phyloP scores from a whole-genome alignment of 2,329 filamentous ascomycete genomes.

The Albifimbria verrucaria region DNA sequence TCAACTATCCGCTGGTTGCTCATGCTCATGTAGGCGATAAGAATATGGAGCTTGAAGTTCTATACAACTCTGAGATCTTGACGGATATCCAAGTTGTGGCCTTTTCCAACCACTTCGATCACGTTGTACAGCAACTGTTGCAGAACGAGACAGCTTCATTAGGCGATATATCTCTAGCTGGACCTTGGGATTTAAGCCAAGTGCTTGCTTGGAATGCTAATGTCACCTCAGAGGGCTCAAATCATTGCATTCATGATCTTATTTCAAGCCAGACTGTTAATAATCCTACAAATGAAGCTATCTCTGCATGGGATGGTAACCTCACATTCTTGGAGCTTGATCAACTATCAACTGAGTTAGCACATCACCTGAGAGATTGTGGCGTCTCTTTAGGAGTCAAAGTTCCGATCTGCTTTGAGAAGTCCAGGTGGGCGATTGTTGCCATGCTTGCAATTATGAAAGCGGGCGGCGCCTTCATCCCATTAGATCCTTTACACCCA shows the following conservation, averaged over 20 bases:
- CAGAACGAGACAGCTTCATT: background rate
- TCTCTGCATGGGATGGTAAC: background rate
- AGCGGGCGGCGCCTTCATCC: background rate
- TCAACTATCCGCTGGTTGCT: background rate
- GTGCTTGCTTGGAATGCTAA: background rate
- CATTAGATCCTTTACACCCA: background rate
- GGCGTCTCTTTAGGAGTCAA: background rate
- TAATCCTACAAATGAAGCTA: background rate
- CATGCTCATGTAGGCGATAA: background rate
- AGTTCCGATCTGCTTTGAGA: conserved; percentile 1
- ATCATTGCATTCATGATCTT: background rate
- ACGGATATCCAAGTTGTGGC: background rate
- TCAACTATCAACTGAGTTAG: too few species aligned
- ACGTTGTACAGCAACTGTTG: background rate
- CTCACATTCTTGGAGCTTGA: background rate
- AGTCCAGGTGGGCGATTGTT: background rate
- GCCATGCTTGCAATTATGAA: background rate
- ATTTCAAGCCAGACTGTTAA: background rate
- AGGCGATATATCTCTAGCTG: background rate
- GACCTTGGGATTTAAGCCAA: background rate
- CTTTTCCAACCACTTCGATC: background rate
- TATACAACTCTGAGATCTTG: background rate
- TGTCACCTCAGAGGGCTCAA: too few species aligned
- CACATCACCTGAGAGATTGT: background rate
- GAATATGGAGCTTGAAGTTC: background rate